phyloP scores from a whole-genome alignment of 169 alveolate species.

The Cryptosporidium viatorum region DNA sequence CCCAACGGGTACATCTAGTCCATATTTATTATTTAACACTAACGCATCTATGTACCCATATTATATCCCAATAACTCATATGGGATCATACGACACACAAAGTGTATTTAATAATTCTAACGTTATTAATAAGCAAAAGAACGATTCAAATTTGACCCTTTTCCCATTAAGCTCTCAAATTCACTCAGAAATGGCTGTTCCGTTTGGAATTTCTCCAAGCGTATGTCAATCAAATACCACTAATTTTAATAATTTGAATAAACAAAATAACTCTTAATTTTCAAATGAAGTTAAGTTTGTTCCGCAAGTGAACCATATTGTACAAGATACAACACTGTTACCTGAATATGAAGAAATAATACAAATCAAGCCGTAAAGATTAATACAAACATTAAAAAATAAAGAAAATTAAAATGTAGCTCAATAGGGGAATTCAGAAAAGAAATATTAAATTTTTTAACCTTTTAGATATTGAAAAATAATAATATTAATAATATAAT shows the following conservation, averaged over 20 bases:
- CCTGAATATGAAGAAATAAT: neutral
- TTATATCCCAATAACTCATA: slow-evolving; percentile 32
- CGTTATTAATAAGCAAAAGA: slow-evolving; percentile 29
- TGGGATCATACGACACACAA: slow-evolving; percentile 35
- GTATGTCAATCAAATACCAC: neutral
- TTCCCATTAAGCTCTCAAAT: slow-evolving; percentile 12
- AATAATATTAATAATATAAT: neutral
- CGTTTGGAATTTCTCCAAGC: neutral
- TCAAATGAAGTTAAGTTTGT: slow-evolving; percentile 21
- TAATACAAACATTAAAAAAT: slow-evolving; percentile 11
- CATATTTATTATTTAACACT: slow-evolving; percentile 8
- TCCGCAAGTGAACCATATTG: neutral
- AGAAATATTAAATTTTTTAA: neutral
- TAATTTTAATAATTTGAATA: neutral
- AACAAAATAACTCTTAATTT: neutral
- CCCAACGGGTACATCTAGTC: neutral
- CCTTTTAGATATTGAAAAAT: neutral
- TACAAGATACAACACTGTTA: neutral
- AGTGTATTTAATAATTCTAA: neutral
- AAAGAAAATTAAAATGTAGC: neutral
- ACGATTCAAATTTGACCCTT: slow-evolving; percentile 33
- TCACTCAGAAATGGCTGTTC: slow-evolving; percentile 6
- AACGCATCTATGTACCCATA: slow-evolving; percentile 59
- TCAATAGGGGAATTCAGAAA: slow-evolving; percentile 28
- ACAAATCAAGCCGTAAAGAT: neutral